Evolutionary conservation across 305 asterid genomes (phyloP), one percentile per base, ranked within the genome.

Genomic region (Fraxinus baroniana): DNA sequence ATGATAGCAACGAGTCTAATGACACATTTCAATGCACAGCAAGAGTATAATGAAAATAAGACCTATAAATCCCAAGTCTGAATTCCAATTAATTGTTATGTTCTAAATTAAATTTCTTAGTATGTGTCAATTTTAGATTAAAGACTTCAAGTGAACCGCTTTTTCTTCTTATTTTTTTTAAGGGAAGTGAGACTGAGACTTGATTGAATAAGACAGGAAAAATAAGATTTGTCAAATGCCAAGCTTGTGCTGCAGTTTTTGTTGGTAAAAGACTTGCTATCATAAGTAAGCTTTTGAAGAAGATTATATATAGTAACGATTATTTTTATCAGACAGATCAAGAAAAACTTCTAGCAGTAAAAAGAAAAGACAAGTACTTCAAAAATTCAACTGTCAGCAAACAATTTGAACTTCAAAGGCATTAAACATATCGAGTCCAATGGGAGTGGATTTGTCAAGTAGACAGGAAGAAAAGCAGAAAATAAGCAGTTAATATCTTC

Each of bases 241-340:
- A 41, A 80, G 60, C 55, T 17, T 74, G 62, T 13, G 39, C 70
- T 41, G 64, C 77, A 37, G 78, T 64, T 18, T 52, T 76, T 39
- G 71, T 35, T 41, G 13, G 30, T 72, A 81, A 84, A 17, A 60
- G 66, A 76, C 83, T 66, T 32, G 74, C 30, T 68, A 55, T 75
- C 64, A 46, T 85, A 60, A 57, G 36, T 32, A 52, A 78, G 68
- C 74, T 83, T 80, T 73, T 20, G 52, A 78, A 81, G 76, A 20
- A 68, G 35, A 76, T 17, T 60, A 41, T 66, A 71, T 32, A 60
- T 39, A 83, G 20, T 66, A 30, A 13, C 60, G 4, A 79, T 49
- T 41, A 24, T 39, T 28, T 68, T 44, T 37, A 76, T 22, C 24
- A 78, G 71, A 52, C 36, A 66, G 22, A 74, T 72, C 32, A 41